Conservation (phyloP, 805 yeast genomes). For the Wickerhamiella parazyma region DNA sequence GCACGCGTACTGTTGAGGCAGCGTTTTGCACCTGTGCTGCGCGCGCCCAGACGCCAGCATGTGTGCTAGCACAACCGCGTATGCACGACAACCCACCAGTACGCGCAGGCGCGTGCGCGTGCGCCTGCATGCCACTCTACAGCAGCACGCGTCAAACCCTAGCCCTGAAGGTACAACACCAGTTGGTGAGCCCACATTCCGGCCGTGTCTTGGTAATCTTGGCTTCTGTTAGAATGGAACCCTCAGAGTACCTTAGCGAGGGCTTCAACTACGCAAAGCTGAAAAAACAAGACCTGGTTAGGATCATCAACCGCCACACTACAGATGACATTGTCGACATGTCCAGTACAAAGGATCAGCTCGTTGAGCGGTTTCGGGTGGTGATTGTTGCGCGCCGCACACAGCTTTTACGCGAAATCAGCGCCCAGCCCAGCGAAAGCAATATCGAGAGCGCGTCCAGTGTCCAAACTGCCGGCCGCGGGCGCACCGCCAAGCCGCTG, state of each 20-base stretch:
- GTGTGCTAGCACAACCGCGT: too few relatives aligned
- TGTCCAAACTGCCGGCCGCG: not conserved
- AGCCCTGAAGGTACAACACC: too few relatives aligned
- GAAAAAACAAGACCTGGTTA: slow-evolving; percentile 1
- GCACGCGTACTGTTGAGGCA: too few relatives aligned
- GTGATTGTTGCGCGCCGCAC: not conserved
- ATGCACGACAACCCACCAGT: too few relatives aligned
- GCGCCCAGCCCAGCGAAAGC: not conserved
- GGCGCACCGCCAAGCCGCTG: slow-evolving; percentile 9
- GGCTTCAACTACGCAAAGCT: not conserved
- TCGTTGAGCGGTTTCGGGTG: not conserved
- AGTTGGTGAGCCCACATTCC: too few relatives aligned
- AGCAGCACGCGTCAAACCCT: too few relatives aligned
- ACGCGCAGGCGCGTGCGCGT: too few relatives aligned
- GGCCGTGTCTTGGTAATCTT: too few relatives aligned
- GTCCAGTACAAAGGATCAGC: not conserved
- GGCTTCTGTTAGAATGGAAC: too few relatives aligned
- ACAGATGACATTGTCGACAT: not conserved
- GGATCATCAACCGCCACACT: slow-evolving; percentile 2
- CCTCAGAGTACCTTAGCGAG: slow-evolving; percentile 1
- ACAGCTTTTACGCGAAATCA: not conserved
- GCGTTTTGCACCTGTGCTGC: too few relatives aligned
- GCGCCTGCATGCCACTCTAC: too few relatives aligned
- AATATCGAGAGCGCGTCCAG: not conserved
- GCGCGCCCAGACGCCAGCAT: too few relatives aligned